Base-by-base conservation (phyloP, 169 alveolate species). In the Babesia caballi region DNA sequence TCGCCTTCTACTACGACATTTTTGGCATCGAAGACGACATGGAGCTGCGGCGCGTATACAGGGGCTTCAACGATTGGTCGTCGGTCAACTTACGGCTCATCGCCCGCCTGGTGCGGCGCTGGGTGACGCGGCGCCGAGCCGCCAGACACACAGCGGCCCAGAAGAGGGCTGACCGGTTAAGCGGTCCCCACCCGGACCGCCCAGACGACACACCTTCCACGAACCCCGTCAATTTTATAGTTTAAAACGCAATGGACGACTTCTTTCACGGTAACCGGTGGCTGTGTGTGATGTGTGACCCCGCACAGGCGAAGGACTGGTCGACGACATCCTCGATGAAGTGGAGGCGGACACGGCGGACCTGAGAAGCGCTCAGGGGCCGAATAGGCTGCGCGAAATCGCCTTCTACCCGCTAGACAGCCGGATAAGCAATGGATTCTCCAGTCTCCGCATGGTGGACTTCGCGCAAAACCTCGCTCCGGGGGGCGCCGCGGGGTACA, bases 401-500 rank as follows among this genome's bases (percentile, higher is more conserved):
- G 50, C 41, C 9, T 0, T 63, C 4, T 78, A 67, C 60, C 86
- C 86, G 25, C 33, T 78, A 44, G 77, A 46, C 60, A 58, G 63
- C 21, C 47, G 27, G 6, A 15, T 66, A 32, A 51, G 66, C 52
- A 30, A 54, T 50, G 82, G 83, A 35, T 58, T 52, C 50, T 63
- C 81, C 35, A 41, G 82, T 35, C 38, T 78, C 44, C 54, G 57
- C 23, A 25, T 78, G 23, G 21, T 78, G 21, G 86, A 78, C 32
- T 11, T 78, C 33, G 73, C 86, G n/a, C 60, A 67, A 14, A 78
- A 46, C 56, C 21, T 59, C 33, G 21, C 69, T 5, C 46, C 82
- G 15, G 57, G 75, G 14, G 86, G 86, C n/a, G 66, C 63, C 33
- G 54, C 63, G 12, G 38, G 21, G 2, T 78, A 50, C 68, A 19